phyloP scores from a whole-genome alignment of 108 stramenopile genomes.

The Nannochloropsis gaditana region DNA sequence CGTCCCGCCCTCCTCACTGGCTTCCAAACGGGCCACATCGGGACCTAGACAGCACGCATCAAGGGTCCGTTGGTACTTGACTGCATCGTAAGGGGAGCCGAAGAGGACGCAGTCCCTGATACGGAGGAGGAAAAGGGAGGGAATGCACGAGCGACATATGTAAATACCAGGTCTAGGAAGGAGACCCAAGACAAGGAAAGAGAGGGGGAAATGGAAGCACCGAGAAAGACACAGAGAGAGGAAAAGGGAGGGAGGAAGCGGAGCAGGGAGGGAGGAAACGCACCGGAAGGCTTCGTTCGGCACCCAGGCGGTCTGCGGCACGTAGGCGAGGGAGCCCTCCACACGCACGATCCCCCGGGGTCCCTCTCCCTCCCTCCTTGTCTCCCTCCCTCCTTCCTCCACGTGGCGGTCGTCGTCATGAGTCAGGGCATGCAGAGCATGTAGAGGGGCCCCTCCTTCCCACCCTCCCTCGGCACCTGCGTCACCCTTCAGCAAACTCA shows the following conservation, averaged over 20 bases:
- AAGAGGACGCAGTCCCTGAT: constrained; percentile 52
- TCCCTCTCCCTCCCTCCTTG: not conserved
- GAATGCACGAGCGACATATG: not conserved
- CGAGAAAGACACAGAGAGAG: not conserved
- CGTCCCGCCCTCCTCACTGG: not conserved
- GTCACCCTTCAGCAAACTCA: constrained; percentile 30
- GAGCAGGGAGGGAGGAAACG: constrained; percentile 23
- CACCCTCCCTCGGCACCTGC: not conserved
- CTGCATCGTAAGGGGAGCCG: constrained; percentile 50
- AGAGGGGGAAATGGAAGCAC: not conserved
- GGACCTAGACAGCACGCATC: constrained; percentile 42
- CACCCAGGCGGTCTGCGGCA: constrained; percentile 57
- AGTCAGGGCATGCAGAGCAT: not conserved
- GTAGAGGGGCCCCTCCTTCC: not conserved
- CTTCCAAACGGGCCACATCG: constrained; percentile 61
- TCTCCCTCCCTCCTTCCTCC: not conserved
- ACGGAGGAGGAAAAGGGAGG: not conserved
- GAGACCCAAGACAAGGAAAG: not conserved
- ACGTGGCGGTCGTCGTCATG: not conserved
- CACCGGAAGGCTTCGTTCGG: constrained; percentile 47
- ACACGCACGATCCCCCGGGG: constrained; percentile 21
- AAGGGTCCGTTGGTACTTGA: constrained; percentile 34
- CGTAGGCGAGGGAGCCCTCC: constrained; percentile 51
- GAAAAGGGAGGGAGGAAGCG: not conserved
- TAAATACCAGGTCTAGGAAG: not conserved